Conservation (phyloP, 129 eudicot genomes). For the Pseudognaphalium luteoalbum region DNA sequence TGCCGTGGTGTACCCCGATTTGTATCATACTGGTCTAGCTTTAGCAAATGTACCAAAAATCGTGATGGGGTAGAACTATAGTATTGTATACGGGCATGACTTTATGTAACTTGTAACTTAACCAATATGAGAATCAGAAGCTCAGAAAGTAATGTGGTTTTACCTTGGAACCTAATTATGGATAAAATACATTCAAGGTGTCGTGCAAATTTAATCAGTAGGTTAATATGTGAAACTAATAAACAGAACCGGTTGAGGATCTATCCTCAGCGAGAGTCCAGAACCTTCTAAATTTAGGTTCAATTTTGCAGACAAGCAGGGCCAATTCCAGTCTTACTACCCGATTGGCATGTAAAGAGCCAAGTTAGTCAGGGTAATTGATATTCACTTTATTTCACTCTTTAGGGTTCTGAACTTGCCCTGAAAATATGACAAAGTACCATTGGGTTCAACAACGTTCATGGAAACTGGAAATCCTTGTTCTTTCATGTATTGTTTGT, state of each 20-base stretch:
- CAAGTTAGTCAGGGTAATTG: not conserved
- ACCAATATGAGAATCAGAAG: constrained; percentile 8
- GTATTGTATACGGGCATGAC: constrained; percentile 30
- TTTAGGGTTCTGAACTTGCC: not conserved
- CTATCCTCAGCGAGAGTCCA: not conserved
- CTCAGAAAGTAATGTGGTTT: constrained; percentile 10
- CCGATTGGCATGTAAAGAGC: not conserved
- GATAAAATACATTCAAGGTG: not conserved
- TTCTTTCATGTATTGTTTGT: not conserved
- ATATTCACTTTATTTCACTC: not conserved
- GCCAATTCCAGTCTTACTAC: not conserved
- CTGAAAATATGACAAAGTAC: not conserved
- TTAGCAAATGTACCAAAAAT: constrained; percentile 12
- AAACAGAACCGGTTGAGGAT: not conserved
- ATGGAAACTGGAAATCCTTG: not conserved
- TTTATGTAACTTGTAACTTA: constrained; percentile 16
- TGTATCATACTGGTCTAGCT: constrained; percentile 24
- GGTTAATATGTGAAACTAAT: not conserved
- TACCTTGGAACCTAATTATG: constrained; percentile 13
- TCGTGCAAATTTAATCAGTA: not conserved
- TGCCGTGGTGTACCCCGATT: constrained; percentile 10
- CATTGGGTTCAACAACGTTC: not conserved
- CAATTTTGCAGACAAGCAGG: not conserved
- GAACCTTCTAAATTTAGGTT: not conserved
- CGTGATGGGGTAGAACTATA: constrained; percentile 16